Percentiles rank a stretch among this genome's conserved stretches.
These are phyloP conservation scores for Alternaria longipes DNA, from an alignment of 2,329 filamentous ascomycete species.

Conservation along the genomic window DNA sequence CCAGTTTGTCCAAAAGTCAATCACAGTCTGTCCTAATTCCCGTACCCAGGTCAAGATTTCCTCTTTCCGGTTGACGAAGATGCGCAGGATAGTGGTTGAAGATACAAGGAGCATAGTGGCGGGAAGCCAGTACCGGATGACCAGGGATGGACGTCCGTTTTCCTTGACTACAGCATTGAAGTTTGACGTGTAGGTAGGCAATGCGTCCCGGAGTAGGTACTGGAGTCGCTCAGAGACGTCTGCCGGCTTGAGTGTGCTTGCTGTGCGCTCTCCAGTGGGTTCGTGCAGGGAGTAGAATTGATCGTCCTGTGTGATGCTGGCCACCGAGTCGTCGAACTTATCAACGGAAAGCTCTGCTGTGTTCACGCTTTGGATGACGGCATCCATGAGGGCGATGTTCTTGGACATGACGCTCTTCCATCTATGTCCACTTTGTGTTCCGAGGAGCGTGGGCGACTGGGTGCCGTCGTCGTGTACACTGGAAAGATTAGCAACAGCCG, in stretches of 20 bases:
- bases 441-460: constrained; percentile 52
- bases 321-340: constrained; percentile 65
- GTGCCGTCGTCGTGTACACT: constrained; percentile 67
- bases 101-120: constrained; percentile 73
- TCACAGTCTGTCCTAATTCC: constrained; percentile 78
- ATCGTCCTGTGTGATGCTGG: constrained; percentile 64
- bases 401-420: constrained; percentile 81
- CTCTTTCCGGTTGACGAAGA: constrained; percentile 76
- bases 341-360: constrained; percentile 64
- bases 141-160: constrained; percentile 77
- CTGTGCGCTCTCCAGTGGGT: constrained; percentile 46
- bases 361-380: constrained; percentile 77
- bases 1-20: constrained; percentile 98
- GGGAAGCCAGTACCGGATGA: constrained; percentile 91
- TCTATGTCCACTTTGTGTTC: constrained; percentile 58
- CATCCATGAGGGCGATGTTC: constrained; percentile 86
- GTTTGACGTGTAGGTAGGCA: constrained; percentile 72
- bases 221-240: constrained; percentile 73
- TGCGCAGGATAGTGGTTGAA: constrained; percentile 83
- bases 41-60: constrained; percentile 82
- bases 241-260: constrained; percentile 53
- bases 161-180: constrained; percentile 66
- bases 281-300: constrained; percentile 56
- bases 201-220: constrained; percentile 71
- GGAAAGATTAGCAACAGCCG: constrained; percentile 53